phyloP scores from a whole-genome alignment of 1,284 basidiomycete genomes.

The Pseudozyma thailandica region DNA sequence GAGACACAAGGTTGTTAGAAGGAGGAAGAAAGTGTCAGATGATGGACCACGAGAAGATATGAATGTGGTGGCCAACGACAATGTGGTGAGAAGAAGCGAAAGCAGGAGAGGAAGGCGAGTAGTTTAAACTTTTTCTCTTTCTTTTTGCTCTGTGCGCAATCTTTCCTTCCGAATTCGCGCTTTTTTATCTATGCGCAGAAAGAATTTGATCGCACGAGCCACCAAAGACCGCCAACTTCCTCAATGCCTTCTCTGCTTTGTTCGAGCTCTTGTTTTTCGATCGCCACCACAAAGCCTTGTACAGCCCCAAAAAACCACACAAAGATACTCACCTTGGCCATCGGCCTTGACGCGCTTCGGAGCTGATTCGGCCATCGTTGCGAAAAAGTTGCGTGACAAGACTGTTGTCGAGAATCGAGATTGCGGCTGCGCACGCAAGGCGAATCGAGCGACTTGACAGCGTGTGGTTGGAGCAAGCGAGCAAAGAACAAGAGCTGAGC shows the following conservation, averaged over 20 bases:
- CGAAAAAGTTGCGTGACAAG: background rate
- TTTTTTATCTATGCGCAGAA: slow-evolving; percentile 3
- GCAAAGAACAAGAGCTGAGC: too few species aligned
- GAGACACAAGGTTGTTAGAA: too few species aligned
- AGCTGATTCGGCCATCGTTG: slow-evolving; percentile 20
- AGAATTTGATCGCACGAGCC: slow-evolving; percentile 23
- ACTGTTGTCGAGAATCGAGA: background rate
- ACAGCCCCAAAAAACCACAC: background rate
- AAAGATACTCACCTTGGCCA: slow-evolving; percentile 31
- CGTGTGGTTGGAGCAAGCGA: background rate
- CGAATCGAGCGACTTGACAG: background rate
- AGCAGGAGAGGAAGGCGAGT: background rate
- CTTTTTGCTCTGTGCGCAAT: slow-evolving; percentile 4
- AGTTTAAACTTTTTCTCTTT: slow-evolving; percentile 1
- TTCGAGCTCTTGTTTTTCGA: background rate
- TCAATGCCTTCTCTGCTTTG: background rate
- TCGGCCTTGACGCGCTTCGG: slow-evolving; percentile 27
- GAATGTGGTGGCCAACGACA: slow-evolving; percentile 7
- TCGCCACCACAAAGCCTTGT: background rate
- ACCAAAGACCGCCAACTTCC: background rate
- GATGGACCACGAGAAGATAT: background rate
- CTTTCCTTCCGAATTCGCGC: slow-evolving; percentile 1
- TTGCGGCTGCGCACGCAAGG: background rate
- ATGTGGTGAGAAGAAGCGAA: background rate
- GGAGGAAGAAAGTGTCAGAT: background rate